A percentile compares a stretch with the other conserved stretches of the same genome.
Conservation (phyloP, 441 rosid species). For the Eruca vesicaria region DNA sequence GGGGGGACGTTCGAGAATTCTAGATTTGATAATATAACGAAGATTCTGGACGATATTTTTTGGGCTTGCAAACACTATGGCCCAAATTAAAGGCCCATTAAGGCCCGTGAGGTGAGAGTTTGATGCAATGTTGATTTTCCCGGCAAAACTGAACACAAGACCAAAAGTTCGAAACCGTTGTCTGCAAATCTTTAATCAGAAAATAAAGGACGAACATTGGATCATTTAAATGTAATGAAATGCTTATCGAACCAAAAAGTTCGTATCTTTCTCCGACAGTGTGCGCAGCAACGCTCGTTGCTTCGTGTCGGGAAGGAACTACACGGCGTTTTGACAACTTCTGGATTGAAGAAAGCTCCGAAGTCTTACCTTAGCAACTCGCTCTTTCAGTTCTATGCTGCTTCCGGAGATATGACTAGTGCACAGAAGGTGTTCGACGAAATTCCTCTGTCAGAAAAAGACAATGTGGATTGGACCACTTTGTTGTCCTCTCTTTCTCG, state of each 20-base stretch:
- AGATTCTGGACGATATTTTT: constrained; percentile 3
- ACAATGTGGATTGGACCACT: constrained; percentile 72
- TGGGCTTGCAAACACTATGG: neutral
- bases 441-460: constrained; percentile 64
- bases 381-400: constrained; percentile 55
- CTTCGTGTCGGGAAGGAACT: constrained; percentile 47
- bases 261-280: constrained; percentile 64
- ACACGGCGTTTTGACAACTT: constrained; percentile 61
- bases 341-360: constrained; percentile 40
- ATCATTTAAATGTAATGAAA: constrained; percentile 25
- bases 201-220: neutral
- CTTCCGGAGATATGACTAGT: constrained; percentile 36
- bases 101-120: neutral
- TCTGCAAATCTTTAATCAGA: too few species aligned
- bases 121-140: neutral
- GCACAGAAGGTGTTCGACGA: constrained; percentile 68
- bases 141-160: neutral
- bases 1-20: constrained; percentile 5
- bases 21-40: neutral
- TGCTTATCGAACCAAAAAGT: constrained; percentile 35
- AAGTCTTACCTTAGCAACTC: constrained; percentile 56
- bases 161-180: neutral
- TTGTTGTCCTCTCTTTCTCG: constrained; percentile 53
- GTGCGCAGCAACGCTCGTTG: constrained; percentile 45
- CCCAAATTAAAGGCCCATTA: neutral